Base-by-base conservation (phyloP, 768 basidiomycete genomes). In the Boletus pseudopeckii region DNA sequence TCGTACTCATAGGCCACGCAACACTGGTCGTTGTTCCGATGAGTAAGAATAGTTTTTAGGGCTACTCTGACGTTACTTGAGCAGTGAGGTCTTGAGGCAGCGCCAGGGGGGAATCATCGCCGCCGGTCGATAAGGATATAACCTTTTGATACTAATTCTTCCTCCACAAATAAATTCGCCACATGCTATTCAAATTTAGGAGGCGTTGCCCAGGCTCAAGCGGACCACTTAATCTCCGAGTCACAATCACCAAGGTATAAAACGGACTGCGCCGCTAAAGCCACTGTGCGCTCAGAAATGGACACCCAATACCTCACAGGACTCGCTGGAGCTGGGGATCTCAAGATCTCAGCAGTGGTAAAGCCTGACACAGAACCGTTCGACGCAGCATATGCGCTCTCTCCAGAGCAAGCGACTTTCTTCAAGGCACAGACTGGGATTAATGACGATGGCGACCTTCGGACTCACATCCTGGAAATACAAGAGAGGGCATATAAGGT, bases 401-500 rank as follows among this genome's bases (percentile, higher is more conserved):
- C 64, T 42, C 46, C 49, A n/a, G 57, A 59, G n/a, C 57, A 65
- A 48, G 45, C 62, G 0, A 30, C 20, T 17, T 71, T 74, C 42
- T 62, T 74, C 52, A 70, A 67, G 49, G 26, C 20, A 7, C 52
- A 66, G 57, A 71, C 58, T 33, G 59, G 68, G 7, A 73, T 74
- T 43, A 20, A 61, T 6, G 50, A 67, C 26, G 67, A 69, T 0
- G 53, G 67, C 0, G 50, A 56, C 11, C 59, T 74, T 7, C 66
- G 57, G 53, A 24, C 44, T 14, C 73, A 74, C 48, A 65, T 74
- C 26, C 18, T 74, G 7, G 51, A 48, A 7, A 64, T 73, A 10
- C 69, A 71, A 48, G 47, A 49, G 20, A 63, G 62, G 38, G 71
- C 71, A 2, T 71, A 66, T 51, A 52, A 68, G 48, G 72, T 70